Evolutionary conservation across 106 monocot genomes (phyloP).

Genomic region (Dendrobium huoshanense): DNA sequence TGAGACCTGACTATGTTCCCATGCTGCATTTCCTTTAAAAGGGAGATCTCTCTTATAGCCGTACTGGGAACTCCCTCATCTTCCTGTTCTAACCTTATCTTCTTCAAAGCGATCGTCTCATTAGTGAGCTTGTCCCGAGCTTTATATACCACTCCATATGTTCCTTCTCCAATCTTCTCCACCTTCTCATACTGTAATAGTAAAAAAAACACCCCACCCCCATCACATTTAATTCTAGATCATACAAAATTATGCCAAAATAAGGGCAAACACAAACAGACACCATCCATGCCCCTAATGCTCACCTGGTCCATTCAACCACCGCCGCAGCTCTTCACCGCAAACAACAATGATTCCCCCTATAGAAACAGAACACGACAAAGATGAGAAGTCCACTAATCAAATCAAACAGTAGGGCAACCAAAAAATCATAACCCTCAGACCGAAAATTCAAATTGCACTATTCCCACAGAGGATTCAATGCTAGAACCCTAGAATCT

Average conservation of each 20-base stretch:
- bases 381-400: slow-evolving; percentile 1
- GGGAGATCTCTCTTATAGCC: slow-evolving; percentile 71
- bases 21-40: slow-evolving; percentile 75
- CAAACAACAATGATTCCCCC: background rate
- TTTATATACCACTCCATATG: slow-evolving; percentile 90
- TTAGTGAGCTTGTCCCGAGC: slow-evolving; percentile 57
- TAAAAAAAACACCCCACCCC: background rate
- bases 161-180: slow-evolving; percentile 76
- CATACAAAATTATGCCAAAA: background rate
- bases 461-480: background rate
- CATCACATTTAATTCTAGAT: background rate
- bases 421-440: background rate
- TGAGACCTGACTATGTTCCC: slow-evolving; percentile 51
- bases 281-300: background rate
- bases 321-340: background rate
- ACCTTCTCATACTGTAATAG: slow-evolving; percentile 33
- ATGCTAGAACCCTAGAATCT: slow-evolving; percentile 1
- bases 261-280: background rate
- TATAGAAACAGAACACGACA: background rate
- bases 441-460: background rate
- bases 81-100: slow-evolving; percentile 72
- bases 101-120: slow-evolving; percentile 73
- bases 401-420: background rate
- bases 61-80: slow-evolving; percentile 79
- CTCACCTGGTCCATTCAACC: slow-evolving; percentile 6